Base-by-base conservation (phyloP, 495 filamentous ascomycete genomes). In the Annulohypoxylon bovei region DNA sequence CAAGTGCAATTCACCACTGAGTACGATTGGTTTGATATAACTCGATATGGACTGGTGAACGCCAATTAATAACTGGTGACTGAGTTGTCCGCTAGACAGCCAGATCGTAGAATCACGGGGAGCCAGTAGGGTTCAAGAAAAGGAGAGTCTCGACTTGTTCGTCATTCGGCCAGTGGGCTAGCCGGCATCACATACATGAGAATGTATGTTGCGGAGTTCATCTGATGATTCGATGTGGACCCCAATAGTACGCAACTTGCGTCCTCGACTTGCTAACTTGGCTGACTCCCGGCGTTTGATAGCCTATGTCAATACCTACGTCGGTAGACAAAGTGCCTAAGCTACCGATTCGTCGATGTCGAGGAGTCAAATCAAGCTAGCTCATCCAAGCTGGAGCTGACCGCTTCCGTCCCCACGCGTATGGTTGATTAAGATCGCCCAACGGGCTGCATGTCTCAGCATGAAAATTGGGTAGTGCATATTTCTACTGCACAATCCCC, bases 361-460 rank as follows among this genome's bases (percentile, higher is more conserved):
- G 30, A 62, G 55, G 16, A 55, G 32, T 52, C 55, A 61, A 42
- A 58, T 52, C 59, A 44, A 66, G 42, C 52, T 71, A 62, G 35
- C 35, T 47, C 25, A 44, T 20, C 46, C 12, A 28, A 50, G 39
- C 39, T 42, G 32, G 44, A 67, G 54, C 65, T 72, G 70, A 72
- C 70, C 70, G 65, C 70, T 72, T 18, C 50, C 57, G 40, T 27
- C 20, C 46, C 25, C 55, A 59, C 62, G 56, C 44, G 50, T 44
- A 59, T 69, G 37, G 56, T 47, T 59, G 57, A 70, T 70, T 70
- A 64, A 70, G 71, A 73, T 73, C 67, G 67, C 40, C 70, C 70
- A 70, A 66, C 70, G 62, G 49, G 71, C 66, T 66, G 71, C 67
- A 73, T 56, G 70, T 66, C 50, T 73, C 61, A 73, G 58, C 4